Evolutionary conservation across 495 filamentous ascomycete species (phyloP).

Genomic region (Filosporella fistucella): DNA sequence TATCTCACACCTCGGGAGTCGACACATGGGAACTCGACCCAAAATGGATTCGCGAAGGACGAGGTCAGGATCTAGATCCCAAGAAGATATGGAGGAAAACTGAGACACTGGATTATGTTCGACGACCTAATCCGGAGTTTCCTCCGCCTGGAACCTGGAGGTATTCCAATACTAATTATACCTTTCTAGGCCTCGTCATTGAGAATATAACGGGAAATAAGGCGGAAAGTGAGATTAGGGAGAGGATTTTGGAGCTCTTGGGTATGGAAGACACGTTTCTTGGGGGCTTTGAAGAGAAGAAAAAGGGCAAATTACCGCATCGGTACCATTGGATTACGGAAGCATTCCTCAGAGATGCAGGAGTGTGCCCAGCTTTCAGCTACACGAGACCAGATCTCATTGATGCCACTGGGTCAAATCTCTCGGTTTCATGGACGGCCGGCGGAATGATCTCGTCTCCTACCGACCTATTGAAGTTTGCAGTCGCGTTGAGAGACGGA

Average conservation of each 20-base stretch:
- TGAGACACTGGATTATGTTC: conserved; percentile 1
- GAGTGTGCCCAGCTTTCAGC: not conserved
- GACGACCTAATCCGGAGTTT: not conserved
- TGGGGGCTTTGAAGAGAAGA: not conserved
- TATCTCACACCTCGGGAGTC: not conserved
- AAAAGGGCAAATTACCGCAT: not conserved
- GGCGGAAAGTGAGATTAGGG: not conserved
- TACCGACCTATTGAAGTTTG: not conserved
- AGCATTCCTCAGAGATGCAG: not conserved
- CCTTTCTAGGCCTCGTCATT: not conserved
- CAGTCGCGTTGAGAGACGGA: not conserved
- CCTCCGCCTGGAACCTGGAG: not conserved
- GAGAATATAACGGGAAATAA: not conserved
- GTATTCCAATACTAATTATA: not conserved
- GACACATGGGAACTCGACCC: not conserved
- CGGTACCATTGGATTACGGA: not conserved
- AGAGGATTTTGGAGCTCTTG: not conserved
- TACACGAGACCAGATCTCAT: not conserved
- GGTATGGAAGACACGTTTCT: not conserved
- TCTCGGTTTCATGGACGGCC: not conserved
- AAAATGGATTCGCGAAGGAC: not conserved
- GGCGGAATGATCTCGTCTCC: not conserved
- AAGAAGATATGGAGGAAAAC: not conserved
- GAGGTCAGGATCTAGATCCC: not conserved
- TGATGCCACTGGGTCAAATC: not conserved